Conservation (phyloP, 371 early-diverging fungal genomes). For the Syncephalis plumigaleata region DNA sequence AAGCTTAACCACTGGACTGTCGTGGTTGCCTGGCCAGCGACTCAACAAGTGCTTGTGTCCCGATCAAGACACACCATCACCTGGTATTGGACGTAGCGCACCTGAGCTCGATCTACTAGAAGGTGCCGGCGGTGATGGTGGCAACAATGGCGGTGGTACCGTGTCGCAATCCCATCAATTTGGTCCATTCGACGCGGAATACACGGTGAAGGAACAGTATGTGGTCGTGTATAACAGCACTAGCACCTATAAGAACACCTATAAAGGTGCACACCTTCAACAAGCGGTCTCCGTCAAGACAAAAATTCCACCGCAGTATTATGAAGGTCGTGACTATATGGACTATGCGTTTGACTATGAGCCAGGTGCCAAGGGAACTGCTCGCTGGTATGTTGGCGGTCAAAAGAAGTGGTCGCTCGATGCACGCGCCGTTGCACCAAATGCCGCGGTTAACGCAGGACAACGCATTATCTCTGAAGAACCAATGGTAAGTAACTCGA, state of each 20-base stretch:
- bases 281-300: conserved; percentile 4
- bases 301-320: background rate
- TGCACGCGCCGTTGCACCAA: conserved; percentile 3
- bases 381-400: conserved; percentile 3
- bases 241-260: background rate
- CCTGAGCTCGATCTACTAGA: conserved; percentile 35
- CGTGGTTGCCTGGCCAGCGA: conserved; percentile 17
- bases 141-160: background rate
- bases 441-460: background rate
- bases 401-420: conserved; percentile 3
- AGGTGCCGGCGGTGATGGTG: conserved; percentile 7
- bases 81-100: conserved; percentile 30
- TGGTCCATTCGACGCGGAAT: conserved; percentile 6
- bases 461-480: conserved; percentile 5
- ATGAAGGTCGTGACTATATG: background rate
- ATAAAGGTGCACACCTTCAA: conserved; percentile 2
- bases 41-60: conserved; percentile 28
- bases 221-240: background rate
- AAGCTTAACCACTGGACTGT: conserved; percentile 5
- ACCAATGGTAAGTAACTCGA: conserved; percentile 1
- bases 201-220: background rate
- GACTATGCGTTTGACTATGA: conserved; percentile 4
- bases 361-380: conserved; percentile 3
- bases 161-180: conserved; percentile 6
- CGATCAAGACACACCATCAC: conserved; percentile 22